These are phyloP conservation scores for Pseudogymnoascus sp. DNA, from an alignment of 2,329 filamentous ascomycete genomes.

Conservation along the genomic window DNA sequence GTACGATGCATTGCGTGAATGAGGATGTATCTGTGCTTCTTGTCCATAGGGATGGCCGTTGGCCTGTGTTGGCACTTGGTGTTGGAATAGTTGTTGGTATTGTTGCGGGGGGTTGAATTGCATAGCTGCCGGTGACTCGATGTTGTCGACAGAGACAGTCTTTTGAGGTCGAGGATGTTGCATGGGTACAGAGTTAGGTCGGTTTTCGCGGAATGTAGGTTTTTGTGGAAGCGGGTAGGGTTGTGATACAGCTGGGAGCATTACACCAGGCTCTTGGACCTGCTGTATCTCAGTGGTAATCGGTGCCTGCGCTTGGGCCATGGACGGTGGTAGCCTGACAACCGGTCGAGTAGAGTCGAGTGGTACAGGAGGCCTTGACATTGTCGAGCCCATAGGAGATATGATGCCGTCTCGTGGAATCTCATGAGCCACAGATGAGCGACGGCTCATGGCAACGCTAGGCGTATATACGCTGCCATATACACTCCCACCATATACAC, in stretches of 20 bases:
- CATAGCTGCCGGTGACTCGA: constrained; percentile 65
- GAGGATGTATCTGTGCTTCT: constrained; percentile 47
- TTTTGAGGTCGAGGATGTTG: constrained; percentile 95
- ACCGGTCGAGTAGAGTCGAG: constrained; percentile 62
- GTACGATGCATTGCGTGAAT: constrained; percentile 62
- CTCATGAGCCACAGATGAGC: constrained; percentile 69
- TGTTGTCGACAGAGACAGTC: constrained; percentile 83
- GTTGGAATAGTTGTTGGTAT: constrained; percentile 82
- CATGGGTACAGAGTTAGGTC: constrained; percentile 57
- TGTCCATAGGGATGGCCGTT: constrained; percentile 47
- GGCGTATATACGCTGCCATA: constrained; percentile 77
- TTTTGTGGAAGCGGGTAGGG: constrained; percentile 52
- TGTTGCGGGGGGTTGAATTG: constrained; percentile 53
- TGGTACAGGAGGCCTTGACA: constrained; percentile 58
- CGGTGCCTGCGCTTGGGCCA: constrained; percentile 27
- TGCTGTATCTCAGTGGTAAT: constrained; percentile 19
- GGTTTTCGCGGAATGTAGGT: constrained; percentile 50
- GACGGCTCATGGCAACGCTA: constrained; percentile 78
- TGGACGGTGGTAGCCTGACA: constrained; percentile 67
- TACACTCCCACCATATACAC: constrained; percentile 63
- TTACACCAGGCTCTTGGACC: not conserved
- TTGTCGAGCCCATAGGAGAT: constrained; percentile 72
- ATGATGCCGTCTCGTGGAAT: constrained; percentile 65
- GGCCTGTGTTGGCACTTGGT: constrained; percentile 79
- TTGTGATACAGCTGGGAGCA: constrained; percentile 34